Base-by-base conservation (phyloP, 805 yeast species). In the Priceomyces fermenticarens region DNA sequence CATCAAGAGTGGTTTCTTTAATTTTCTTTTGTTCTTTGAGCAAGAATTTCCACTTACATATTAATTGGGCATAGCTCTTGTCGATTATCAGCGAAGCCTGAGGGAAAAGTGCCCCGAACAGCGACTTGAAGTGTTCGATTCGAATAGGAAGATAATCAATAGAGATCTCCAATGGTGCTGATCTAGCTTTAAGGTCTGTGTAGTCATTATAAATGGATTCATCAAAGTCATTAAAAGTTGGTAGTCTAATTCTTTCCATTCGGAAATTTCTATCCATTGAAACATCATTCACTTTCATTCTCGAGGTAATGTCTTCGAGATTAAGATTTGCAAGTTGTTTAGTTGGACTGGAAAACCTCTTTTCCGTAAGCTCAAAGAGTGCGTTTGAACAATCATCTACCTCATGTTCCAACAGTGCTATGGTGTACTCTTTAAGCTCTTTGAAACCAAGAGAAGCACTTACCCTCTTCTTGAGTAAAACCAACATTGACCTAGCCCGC, bases 111-210 rank as follows among this genome's bases (percentile, higher is more conserved):
- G 38, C 27, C 2, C 37, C 30, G 35, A 54, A 50, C 27, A 53
- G 47, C 2, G 48, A 50, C 39, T 49, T 62, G 55, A 65, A 81
- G 56, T 52, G 73, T 46, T 56, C 78, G 46, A 65, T 68, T 48
- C 80, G 65, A 14, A 63, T 51, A 0, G 85, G 84, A 1, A 83
- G 64, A 40, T 79, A 71, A 30, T 70, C 68, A 7, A 75, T 51
- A 2, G 85, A 67, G 5, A 76, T 80, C 32, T 68, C 71, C 13
- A 81, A 64, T 0, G 86, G 85, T 3, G 63, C 63, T 3, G 79
- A 55, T 28, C 65, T 60, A 12, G 63, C 59, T 33, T 69, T 71
- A 32, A 81, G 54, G 4, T 56, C 53, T 10, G 67, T 43, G 49
- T 70, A 81, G 35, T 68, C 67, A 8, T 62, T 57, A 51, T 73